phyloP scores from a whole-genome alignment of 768 basidiomycete species.

The Naganishia antarctica region DNA sequence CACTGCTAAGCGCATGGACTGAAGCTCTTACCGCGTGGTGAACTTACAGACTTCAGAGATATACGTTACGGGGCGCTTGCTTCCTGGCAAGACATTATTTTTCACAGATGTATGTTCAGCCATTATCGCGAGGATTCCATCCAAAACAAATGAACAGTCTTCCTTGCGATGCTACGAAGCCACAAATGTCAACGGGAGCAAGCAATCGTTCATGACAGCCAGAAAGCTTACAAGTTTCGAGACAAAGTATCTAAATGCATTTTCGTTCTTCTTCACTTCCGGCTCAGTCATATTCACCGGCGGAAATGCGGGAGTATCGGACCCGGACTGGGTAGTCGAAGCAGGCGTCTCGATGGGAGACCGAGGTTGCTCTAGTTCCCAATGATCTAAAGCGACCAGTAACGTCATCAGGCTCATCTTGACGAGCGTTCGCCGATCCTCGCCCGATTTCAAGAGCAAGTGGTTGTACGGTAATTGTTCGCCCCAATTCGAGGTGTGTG shows the following conservation, averaged over 20 bases:
- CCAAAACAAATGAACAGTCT: slow-evolving; percentile 79
- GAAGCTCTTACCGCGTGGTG: too few species aligned
- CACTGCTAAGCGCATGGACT: neutral
- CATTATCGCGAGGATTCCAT: slow-evolving; percentile 58
- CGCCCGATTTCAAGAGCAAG: slow-evolving; percentile 79
- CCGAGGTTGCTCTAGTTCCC: slow-evolving; percentile 20
- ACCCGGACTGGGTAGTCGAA: neutral
- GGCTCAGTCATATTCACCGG: neutral
- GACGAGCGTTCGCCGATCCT: slow-evolving; percentile 66
- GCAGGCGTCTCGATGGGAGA: neutral
- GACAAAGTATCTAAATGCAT: slow-evolving; percentile 86
- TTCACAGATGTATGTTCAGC: slow-evolving; percentile 66
- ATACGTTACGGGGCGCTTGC: slow-evolving; percentile 75
- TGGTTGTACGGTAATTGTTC: slow-evolving; percentile 80
- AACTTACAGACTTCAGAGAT: slow-evolving; percentile 72
- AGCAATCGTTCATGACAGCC: neutral
- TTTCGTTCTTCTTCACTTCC: slow-evolving; percentile 50
- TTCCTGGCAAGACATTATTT: slow-evolving; percentile 75
- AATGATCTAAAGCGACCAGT: slow-evolving; percentile 50
- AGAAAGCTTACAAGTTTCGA: slow-evolving; percentile 67
- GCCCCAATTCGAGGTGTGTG: slow-evolving; percentile 31
- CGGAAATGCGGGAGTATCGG: slow-evolving; percentile 18
- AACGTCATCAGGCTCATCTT: slow-evolving; percentile 72
- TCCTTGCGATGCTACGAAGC: slow-evolving; percentile 69
- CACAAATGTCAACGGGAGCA: neutral